Conservation (phyloP, 1,284 basidiomycete species). For the Ceratobasidium theobromae region DNA sequence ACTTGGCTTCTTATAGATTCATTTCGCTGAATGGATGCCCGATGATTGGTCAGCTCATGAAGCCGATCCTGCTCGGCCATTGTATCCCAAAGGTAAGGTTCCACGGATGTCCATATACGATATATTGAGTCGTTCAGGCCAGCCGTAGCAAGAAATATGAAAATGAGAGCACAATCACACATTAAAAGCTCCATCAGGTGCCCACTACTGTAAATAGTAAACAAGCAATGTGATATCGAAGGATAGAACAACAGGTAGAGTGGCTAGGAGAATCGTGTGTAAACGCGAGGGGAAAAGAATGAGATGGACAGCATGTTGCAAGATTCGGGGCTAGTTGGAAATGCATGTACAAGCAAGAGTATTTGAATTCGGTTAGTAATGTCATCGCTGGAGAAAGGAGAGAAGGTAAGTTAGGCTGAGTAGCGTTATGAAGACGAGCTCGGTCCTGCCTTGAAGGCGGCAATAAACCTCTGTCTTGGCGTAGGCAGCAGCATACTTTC, state of each 20-base stretch:
- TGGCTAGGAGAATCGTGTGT: too few species aligned
- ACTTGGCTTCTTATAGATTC: slow-evolving; percentile 19
- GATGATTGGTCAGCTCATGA: neutral
- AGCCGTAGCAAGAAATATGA: neutral
- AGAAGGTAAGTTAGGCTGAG: neutral
- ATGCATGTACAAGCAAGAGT: too few species aligned
- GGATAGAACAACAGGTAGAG: too few species aligned
- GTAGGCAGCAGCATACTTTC: slow-evolving; percentile 21
- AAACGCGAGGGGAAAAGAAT: too few species aligned
- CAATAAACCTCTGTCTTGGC: slow-evolving; percentile 10
- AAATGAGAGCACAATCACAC: neutral
- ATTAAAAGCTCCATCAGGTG: too few species aligned
- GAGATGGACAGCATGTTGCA: too few species aligned
- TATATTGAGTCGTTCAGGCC: too few species aligned
- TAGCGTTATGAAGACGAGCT: neutral
- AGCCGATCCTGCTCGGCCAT: slow-evolving; percentile 11
- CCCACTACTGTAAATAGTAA: too few species aligned
- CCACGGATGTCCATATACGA: neutral
- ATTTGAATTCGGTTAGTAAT: too few species aligned
- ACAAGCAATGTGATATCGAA: too few species aligned
- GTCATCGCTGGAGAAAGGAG: neutral
- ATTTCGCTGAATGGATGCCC: slow-evolving; percentile 4
- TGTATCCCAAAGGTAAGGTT: neutral
- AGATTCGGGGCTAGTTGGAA: too few species aligned
- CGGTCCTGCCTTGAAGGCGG: neutral